Evolutionary conservation across 495 filamentous ascomycete species (phyloP).

Genomic region (Trichoderma reesei): DNA sequence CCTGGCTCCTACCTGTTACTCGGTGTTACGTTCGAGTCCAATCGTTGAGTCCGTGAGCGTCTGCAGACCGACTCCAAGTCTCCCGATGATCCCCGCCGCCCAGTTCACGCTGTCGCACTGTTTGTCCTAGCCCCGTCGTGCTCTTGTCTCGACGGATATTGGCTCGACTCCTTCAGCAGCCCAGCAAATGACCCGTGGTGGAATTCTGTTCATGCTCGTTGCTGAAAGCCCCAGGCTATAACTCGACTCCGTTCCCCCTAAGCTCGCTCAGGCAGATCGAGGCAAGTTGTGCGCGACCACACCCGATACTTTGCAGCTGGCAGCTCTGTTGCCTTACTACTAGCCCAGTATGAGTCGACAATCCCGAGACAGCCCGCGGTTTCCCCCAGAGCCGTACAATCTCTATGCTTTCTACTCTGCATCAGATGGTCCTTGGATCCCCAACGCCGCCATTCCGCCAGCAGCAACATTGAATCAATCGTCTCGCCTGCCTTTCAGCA

Average conservation of each 20-base stretch:
- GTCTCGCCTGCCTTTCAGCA: neutral
- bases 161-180: no score
- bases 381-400: neutral
- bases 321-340: neutral
- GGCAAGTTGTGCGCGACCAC: neutral
- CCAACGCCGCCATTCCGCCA: neutral
- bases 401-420: neutral
- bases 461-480: neutral
- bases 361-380: neutral
- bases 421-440: neutral
- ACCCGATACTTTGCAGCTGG: neutral
- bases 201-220: neutral
- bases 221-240: neutral
- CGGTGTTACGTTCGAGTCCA: neutral
- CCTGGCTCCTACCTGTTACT: neutral
- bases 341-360: neutral
- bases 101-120: neutral
- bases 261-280: neutral
- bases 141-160: neutral
- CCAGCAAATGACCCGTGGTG: neutral
- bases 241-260: neutral
- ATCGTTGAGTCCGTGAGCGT: neutral
- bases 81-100: neutral
- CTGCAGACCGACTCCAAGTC: constrained; percentile 1
- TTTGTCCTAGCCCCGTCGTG: neutral